These are phyloP conservation scores for Blastomyces parvus DNA, from an alignment of 2,329 filamentous ascomycete species.

Conservation along the genomic window DNA sequence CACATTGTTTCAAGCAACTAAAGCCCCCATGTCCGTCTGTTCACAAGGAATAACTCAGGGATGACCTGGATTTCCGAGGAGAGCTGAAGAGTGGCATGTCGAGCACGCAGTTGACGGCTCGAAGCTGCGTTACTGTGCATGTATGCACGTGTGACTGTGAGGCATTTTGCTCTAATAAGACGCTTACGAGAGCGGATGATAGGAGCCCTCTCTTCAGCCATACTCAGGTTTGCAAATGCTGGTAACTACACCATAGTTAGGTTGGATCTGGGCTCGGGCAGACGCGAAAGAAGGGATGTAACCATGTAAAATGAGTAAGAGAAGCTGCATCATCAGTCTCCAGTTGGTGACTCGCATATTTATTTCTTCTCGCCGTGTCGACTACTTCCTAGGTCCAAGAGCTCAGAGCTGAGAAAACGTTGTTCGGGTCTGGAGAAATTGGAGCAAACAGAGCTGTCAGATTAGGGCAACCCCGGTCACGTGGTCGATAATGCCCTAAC, in stretches of 20 bases:
- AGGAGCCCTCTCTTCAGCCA: not conserved
- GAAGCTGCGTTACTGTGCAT: not conserved
- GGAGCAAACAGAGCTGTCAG: too few relatives aligned
- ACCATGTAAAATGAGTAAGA: too few relatives aligned
- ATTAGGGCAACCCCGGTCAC: not conserved
- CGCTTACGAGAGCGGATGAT: not conserved
- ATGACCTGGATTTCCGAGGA: not conserved
- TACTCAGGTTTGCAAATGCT: too few relatives aligned
- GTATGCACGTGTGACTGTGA: not conserved
- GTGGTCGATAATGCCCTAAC: not conserved
- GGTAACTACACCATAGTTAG: too few relatives aligned
- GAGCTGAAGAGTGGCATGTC: too few relatives aligned
- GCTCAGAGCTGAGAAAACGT: not conserved
- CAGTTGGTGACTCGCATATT: not conserved
- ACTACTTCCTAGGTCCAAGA: not conserved
- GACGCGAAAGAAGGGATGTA: not conserved
- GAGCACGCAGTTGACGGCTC: not conserved
- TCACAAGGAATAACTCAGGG: not conserved
- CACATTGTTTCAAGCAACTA: not conserved
- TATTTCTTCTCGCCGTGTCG: not conserved
- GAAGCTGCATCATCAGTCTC: not conserved
- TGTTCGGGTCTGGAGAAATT: not conserved
- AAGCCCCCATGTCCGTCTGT: not conserved
- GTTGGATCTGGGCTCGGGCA: not conserved
- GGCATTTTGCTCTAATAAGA: not conserved